Percentiles rank a stretch among this genome's conserved stretches.
These are phyloP conservation scores for Kitagawia praeruptora DNA, from an alignment of 129 eudicot genomes.

Conservation along the genomic window DNA sequence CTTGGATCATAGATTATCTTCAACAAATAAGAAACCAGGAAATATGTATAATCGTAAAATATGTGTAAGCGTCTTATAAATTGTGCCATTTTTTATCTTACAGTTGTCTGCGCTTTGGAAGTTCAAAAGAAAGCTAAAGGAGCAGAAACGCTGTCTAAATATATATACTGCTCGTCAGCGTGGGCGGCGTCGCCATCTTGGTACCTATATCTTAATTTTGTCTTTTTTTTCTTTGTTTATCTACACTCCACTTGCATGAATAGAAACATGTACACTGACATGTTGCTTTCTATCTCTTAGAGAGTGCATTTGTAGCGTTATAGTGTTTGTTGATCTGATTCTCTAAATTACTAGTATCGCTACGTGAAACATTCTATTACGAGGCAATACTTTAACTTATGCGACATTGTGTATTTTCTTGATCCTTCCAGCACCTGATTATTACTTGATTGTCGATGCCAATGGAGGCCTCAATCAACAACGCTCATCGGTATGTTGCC, in stretches of 20 bases:
- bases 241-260: background rate
- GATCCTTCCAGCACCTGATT: constrained; percentile 36
- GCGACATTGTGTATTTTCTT: background rate
- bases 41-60: background rate
- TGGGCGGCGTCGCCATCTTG: constrained; percentile 20
- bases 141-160: constrained; percentile 43
- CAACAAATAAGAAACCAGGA: background rate
- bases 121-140: constrained; percentile 52
- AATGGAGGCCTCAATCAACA: constrained; percentile 98
- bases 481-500: constrained; percentile 70
- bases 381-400: background rate
- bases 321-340: background rate
- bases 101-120: constrained; percentile 73
- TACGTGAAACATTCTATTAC: background rate
- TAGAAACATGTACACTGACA: background rate
- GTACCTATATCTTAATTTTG: constrained; percentile 22
- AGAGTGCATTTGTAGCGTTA: background rate
- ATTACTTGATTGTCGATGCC: constrained; percentile 71
- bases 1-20: background rate
- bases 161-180: constrained; percentile 7
- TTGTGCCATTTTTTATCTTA: constrained; percentile 9
- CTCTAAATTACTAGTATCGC: background rate
- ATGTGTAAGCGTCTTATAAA: background rate
- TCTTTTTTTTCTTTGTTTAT: background rate
- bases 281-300: constrained; percentile 2